Conservation (phyloP, 177 flowering plant genomes). For the Vitis hybrid region DNA sequence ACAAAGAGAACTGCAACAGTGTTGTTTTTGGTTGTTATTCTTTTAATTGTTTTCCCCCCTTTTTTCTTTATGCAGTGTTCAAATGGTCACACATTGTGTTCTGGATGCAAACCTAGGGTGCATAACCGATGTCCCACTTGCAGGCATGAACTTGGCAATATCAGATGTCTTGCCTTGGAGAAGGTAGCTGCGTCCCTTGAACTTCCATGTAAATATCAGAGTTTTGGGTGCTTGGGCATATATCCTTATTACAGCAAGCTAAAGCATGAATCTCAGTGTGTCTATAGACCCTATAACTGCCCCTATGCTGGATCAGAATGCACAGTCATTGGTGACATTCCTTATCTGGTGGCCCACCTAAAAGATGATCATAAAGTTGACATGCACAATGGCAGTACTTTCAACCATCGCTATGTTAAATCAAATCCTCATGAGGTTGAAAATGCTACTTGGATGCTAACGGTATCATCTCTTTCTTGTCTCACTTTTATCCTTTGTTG, state of each 20-base stretch:
- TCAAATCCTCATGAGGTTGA: slow-evolving; percentile 7
- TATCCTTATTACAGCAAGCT: slow-evolving; percentile 5
- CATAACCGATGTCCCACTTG: slow-evolving; percentile 45
- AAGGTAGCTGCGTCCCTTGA: slow-evolving; percentile 12
- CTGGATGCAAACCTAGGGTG: slow-evolving; percentile 61
- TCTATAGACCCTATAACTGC: neutral
- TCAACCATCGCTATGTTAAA: slow-evolving; percentile 11
- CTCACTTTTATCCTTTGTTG: neutral
- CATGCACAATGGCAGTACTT: slow-evolving; percentile 11
- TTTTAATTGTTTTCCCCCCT: neutral
- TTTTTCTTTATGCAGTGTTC: slow-evolving; percentile 41
- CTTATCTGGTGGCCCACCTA: slow-evolving; percentile 3
- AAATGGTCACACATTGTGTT: slow-evolving; percentile 66
- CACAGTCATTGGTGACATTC: neutral
- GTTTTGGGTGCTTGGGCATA: neutral
- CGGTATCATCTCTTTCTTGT: slow-evolving; percentile 28
- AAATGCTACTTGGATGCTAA: slow-evolving; percentile 35
- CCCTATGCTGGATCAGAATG: slow-evolving; percentile 7
- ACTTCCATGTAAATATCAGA: slow-evolving; percentile 10
- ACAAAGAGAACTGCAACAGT: neutral
- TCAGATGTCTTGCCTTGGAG: slow-evolving; percentile 13
- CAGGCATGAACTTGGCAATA: neutral
- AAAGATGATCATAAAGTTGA: slow-evolving; percentile 7
- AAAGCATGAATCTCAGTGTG: slow-evolving; percentile 2
- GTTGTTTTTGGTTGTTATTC: slow-evolving; percentile 1